Evolutionary conservation across 2,329 filamentous ascomycete genomes (phyloP).

Genomic region (Tolypocladium capitatum): DNA sequence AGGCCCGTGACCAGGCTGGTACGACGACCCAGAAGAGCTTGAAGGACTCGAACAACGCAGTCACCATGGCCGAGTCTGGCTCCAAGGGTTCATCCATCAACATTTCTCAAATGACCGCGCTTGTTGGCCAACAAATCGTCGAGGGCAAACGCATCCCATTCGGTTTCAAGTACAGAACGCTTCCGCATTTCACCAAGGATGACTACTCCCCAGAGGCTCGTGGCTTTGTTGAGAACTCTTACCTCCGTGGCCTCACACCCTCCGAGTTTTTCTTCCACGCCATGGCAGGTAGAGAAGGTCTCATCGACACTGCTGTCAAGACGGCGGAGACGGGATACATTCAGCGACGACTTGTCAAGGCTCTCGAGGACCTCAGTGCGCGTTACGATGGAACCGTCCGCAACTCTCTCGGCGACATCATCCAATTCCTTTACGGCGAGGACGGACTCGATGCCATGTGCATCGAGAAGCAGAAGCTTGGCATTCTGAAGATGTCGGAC

Average conservation of each 20-base stretch:
- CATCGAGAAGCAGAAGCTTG: constrained; percentile 87
- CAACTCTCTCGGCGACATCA: constrained; percentile 90
- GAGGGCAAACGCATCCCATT: constrained; percentile 98
- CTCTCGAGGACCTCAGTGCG: constrained; percentile 91
- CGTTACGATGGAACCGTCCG: constrained; percentile 96
- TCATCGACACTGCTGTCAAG: constrained; percentile 98
- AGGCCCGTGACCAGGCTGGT: constrained; percentile 92
- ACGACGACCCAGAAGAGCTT: constrained; percentile 81
- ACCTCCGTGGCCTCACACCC: constrained; percentile 86
- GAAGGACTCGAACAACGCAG: constrained; percentile 92
- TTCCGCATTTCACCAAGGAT: constrained; percentile 98
- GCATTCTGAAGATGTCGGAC: constrained; percentile 71
- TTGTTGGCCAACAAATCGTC: constrained; percentile 95
- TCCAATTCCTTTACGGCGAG: constrained; percentile 96
- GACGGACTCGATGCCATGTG: constrained; percentile 87
- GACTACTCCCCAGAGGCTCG: constrained; percentile 95
- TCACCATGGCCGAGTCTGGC: constrained; percentile 89
- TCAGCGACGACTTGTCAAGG: constrained; percentile 94
- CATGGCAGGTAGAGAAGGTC: constrained; percentile 99
- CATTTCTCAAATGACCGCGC: constrained; percentile 97
- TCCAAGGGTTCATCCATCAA: constrained; percentile 99
- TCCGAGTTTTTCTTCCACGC: constrained; percentile 99
- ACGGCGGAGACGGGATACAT: constrained; percentile 99
- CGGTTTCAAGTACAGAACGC: constrained; percentile 93
- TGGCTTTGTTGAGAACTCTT: constrained; percentile 98